These are phyloP conservation scores for Leonotis leonurus DNA, from an alignment of 257 asterid genomes.

Conservation along the genomic window DNA sequence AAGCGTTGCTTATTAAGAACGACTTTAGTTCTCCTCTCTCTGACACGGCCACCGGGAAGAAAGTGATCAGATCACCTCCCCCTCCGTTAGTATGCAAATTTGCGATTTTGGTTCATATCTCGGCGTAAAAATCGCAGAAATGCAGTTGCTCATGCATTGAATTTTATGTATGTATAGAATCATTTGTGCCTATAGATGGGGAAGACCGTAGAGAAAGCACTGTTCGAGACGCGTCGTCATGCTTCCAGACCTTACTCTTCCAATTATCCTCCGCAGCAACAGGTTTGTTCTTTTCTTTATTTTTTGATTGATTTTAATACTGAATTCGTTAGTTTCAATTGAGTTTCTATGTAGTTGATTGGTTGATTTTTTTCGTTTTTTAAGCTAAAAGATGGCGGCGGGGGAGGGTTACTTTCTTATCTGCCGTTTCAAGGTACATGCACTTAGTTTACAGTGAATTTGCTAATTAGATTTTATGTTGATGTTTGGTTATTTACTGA, in stretches of 20 bases:
- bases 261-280: constrained; percentile 72
- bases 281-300: constrained; percentile 28
- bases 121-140: constrained; percentile 10
- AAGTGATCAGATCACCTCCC: background rate
- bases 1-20: too few species aligned
- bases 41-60: background rate
- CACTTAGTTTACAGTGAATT: background rate
- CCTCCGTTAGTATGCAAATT: constrained; percentile 18
- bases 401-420: constrained; percentile 52
- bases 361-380: constrained; percentile 24
- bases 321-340: constrained; percentile 6
- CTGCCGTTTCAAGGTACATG: constrained; percentile 66
- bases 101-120: constrained; percentile 40
- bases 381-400: constrained; percentile 48
- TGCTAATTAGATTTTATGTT: background rate
- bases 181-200: constrained; percentile 27
- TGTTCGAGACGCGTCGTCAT: constrained; percentile 70
- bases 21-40: background rate
- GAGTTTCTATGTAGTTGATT: constrained; percentile 12
- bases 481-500: background rate
- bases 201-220: constrained; percentile 36
- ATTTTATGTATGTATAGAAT: background rate
- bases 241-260: constrained; percentile 66
- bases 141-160: constrained; percentile 17
- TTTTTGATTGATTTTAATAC: background rate